Evolutionary conservation across 345 rosid species (phyloP).

Genomic region (Cardamine occulta): DNA sequence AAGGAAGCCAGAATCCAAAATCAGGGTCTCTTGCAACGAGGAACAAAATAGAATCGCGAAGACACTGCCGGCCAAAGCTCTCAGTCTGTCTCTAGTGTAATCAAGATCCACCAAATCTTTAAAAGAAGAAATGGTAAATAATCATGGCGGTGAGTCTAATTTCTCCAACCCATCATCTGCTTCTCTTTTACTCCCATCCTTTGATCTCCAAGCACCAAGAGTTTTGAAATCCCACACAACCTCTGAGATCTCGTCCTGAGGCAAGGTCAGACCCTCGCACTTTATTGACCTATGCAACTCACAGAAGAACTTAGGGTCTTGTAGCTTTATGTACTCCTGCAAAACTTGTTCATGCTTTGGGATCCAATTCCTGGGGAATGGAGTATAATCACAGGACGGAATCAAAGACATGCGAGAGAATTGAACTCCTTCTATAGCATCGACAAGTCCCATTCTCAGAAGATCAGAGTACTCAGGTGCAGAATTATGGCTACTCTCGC

Average conservation of each 20-base stretch:
- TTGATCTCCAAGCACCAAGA: slow-evolving; percentile 68
- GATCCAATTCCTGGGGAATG: slow-evolving; percentile 86
- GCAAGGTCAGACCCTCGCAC: slow-evolving; percentile 61
- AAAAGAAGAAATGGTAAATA: background rate
- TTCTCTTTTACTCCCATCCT: slow-evolving; percentile 43
- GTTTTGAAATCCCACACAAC: slow-evolving; percentile 90
- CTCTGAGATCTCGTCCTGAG: slow-evolving; percentile 90
- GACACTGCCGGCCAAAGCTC: slow-evolving; percentile 8
- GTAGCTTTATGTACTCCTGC: slow-evolving; percentile 73
- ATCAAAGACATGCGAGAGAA: slow-evolving; percentile 90
- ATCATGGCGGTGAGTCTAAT: slow-evolving; percentile 31
- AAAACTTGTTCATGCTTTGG: slow-evolving; percentile 84
- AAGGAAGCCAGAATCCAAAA: slow-evolving; percentile 4
- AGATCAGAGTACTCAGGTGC: slow-evolving; percentile 96
- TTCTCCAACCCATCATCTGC: slow-evolving; percentile 39
- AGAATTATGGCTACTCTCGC: slow-evolving; percentile 81
- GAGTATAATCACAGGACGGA: slow-evolving; percentile 93
- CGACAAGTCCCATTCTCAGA: slow-evolving; percentile 94
- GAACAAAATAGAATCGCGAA: background rate
- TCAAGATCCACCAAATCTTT: slow-evolving; percentile 20
- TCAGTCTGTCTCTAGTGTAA: slow-evolving; percentile 6
- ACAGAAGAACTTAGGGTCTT: slow-evolving; percentile 86
- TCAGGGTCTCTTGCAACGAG: background rate
- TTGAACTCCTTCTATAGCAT: slow-evolving; percentile 92
- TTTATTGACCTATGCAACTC: slow-evolving; percentile 69